These are phyloP conservation scores for Phytophthora tubulina DNA, from an alignment of 352 stramenopile species.

Conservation along the genomic window DNA sequence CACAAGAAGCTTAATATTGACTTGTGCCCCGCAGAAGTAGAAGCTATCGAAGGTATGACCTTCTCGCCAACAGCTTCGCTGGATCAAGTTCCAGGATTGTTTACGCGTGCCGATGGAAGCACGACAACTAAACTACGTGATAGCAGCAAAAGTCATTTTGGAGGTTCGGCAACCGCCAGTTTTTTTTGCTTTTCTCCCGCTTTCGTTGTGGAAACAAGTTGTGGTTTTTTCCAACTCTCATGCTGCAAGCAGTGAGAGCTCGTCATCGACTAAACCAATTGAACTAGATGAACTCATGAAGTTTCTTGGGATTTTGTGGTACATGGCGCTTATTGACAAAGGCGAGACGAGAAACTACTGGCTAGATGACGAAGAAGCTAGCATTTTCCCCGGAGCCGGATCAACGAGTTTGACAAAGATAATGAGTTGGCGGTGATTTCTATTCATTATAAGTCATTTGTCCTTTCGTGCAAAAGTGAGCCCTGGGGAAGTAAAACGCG, in stretches of 20 bases:
- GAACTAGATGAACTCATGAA: background rate
- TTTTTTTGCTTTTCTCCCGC: slow-evolving; percentile 14
- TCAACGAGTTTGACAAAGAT: background rate
- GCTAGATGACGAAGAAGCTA: slow-evolving; percentile 7
- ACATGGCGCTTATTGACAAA: slow-evolving; percentile 6
- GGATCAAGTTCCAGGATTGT: slow-evolving; percentile 2
- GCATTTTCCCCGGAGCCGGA: background rate
- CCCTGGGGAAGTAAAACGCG: background rate
- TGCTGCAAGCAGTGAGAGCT: background rate
- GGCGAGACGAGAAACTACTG: slow-evolving; percentile 22
- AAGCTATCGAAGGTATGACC: slow-evolving; percentile 18
- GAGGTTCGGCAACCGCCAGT: background rate
- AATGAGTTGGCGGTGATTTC: background rate
- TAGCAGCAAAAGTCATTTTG: background rate
- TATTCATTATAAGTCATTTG: slow-evolving; percentile 11
- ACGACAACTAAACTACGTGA: background rate
- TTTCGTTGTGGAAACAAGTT: slow-evolving; percentile 1
- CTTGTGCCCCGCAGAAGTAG: slow-evolving; percentile 3
- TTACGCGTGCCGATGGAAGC: slow-evolving; percentile 1
- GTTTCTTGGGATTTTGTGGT: slow-evolving; percentile 11
- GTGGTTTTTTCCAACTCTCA: background rate
- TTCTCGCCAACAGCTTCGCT: slow-evolving; percentile 3
- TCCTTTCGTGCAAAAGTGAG: background rate
- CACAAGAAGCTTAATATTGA: background rate
- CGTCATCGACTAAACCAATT: background rate